Base-by-base conservation (phyloP, 345 rosid genomes). In the Syzygium grande region DNA sequence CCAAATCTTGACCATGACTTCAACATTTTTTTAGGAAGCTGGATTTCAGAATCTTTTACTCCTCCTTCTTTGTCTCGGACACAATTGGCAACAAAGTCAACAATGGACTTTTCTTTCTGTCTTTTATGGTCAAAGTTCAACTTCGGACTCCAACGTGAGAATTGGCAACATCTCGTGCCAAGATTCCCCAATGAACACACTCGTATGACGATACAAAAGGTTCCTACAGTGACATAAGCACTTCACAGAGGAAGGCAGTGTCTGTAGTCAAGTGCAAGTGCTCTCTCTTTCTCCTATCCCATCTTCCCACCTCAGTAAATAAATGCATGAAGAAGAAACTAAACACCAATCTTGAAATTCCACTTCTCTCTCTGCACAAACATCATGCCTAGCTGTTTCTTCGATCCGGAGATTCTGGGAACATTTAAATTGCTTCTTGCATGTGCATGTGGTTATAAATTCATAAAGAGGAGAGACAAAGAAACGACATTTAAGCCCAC, bases 401-500 rank as follows among this genome's bases (percentile, higher is more conserved):
- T 92, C 94, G 97, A 95, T 95, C 97, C 96, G 90, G 94, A 92
- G 96, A 93, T 92, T 94, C 94, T 91, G 95, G 92, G 94, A 89
- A 90, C 55, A 52, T 52, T 84, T 84, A 49, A 46, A 25, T 52
- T 84, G 34, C 85, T 52, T 90, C 30, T 51, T 91, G 87, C 89
- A 9, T 85, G 88, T 92, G 78, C 63, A 89, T 92, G 89, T 88
- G 68, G 58, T 49, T 54, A 41, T 84, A n/a, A 54, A 4, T 41
- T 23, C 30, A 80, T 84, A 53, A 54, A 59, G 51, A 58, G 88
- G 54, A 88, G 87, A 86, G 59, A 41, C 51, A 85, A 73, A 88
- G 83, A 22, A 9, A 22, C 4, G 27, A 68, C 46, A 68, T 68
- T 73, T 19, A 43, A 90, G 86, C 92, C 90, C 92, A 85, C 78